Percentiles rank a stretch among this genome's conserved stretches.
Evolutionary conservation across 106 monocot species (phyloP).

Genomic region (Amphibolis antarctica): DNA sequence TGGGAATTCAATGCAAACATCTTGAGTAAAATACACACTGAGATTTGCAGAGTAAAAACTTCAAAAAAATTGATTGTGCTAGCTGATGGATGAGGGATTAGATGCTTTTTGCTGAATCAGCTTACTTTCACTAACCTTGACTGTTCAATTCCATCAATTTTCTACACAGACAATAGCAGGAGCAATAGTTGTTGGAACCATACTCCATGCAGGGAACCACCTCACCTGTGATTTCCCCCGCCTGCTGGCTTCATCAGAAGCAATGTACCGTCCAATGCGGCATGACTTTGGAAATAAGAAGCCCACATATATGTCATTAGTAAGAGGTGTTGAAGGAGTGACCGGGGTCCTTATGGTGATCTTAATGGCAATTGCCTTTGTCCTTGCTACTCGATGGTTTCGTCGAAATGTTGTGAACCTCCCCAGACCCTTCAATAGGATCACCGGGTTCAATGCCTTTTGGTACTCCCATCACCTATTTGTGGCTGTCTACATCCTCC

Average conservation of each 20-base stretch:
- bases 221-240: conserved; percentile 75
- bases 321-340: conserved; percentile 52
- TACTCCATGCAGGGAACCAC: conserved; percentile 84
- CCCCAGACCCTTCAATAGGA: conserved; percentile 51
- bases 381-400: conserved; percentile 76
- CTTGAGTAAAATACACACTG: too few species aligned
- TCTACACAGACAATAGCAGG: conserved; percentile 59
- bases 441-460: conserved; percentile 91
- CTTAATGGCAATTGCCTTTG: conserved; percentile 67
- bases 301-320: conserved; percentile 40
- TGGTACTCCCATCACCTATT: conserved; percentile 96
- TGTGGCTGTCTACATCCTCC: conserved; percentile 52
- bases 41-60: too few species aligned
- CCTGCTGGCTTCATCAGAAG: conserved; percentile 24
- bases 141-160: not conserved
- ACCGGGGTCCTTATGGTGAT: conserved; percentile 73
- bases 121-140: too few species aligned
- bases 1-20: too few species aligned
- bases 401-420: conserved; percentile 67
- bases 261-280: conserved; percentile 20
- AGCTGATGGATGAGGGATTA: too few species aligned
- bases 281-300: conserved; percentile 47
- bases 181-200: conserved; percentile 76
- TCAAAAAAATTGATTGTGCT: too few species aligned
- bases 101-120: too few species aligned